Evolutionary conservation across 1,284 basidiomycete species (phyloP).

Genomic region (Boletus calvinii): DNA sequence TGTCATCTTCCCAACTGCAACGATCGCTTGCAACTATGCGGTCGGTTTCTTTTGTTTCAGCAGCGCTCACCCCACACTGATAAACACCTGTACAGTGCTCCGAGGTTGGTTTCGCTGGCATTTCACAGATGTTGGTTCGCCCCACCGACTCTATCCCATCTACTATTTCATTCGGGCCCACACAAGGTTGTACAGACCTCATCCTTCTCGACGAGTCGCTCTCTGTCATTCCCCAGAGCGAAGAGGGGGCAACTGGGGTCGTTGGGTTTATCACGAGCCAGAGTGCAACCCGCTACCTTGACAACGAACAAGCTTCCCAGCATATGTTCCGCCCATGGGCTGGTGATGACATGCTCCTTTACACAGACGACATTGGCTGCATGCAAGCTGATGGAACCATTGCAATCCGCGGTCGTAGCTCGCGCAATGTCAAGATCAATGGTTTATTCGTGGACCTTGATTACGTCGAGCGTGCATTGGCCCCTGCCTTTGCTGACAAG

Average conservation of each 20-base stretch:
- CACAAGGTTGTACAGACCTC: conserved; percentile 30
- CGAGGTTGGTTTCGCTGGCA: conserved; percentile 33
- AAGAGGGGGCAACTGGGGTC: conserved; percentile 24
- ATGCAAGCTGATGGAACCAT: conserved; percentile 31
- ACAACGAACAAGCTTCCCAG: conserved; percentile 26
- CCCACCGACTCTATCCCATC: conserved; percentile 28
- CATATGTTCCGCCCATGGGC: conserved; percentile 32
- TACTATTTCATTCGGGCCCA: conserved; percentile 24
- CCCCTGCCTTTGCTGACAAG: conserved; percentile 20
- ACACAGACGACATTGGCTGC: conserved; percentile 31
- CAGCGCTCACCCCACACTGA: background rate
- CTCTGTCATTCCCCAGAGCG: conserved; percentile 18
- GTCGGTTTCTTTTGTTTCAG: conserved; percentile 14
- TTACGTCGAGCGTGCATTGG: conserved; percentile 29
- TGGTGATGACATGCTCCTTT: conserved; percentile 25
- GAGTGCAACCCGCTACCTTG: conserved; percentile 29
- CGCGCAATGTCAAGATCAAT: conserved; percentile 32
- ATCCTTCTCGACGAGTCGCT: conserved; percentile 28
- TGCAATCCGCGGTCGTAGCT: conserved; percentile 27
- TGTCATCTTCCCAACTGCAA: conserved; percentile 25
- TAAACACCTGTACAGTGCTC: conserved; percentile 22
- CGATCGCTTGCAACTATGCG: conserved; percentile 33
- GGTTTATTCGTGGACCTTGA: conserved; percentile 31
- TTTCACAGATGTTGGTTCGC: conserved; percentile 30
- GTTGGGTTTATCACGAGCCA: conserved; percentile 27